phyloP scores from a whole-genome alignment of 225 moss, liverwort and hornwort species.

The Sphagnum contortum region DNA sequence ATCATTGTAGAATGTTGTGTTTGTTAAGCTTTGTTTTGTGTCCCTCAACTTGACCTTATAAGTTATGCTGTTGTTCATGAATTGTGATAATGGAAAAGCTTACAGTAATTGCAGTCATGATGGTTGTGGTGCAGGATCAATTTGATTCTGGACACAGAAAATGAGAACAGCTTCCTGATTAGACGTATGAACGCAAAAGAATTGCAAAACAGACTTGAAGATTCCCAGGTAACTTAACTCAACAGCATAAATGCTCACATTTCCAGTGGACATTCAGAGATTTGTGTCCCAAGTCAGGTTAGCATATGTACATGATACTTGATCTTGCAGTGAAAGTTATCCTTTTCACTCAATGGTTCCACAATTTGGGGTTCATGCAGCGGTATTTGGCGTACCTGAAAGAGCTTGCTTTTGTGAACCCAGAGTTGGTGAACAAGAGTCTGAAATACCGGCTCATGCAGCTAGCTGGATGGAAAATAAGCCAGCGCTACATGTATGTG shows the following conservation, averaged over 20 bases:
- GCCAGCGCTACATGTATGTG: conserved; percentile 26
- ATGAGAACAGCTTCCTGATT: conserved; percentile 65
- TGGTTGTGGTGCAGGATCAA: conserved; percentile 44
- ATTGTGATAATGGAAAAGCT: too few relatives aligned
- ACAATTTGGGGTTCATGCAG: conserved; percentile 14
- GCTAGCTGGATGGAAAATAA: conserved; percentile 46
- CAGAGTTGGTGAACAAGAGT: conserved; percentile 41
- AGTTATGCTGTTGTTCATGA: too few relatives aligned
- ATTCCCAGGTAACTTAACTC: conserved; percentile 40
- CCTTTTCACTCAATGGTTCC: too few relatives aligned
- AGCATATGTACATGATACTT: not conserved
- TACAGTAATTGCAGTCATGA: not conserved
- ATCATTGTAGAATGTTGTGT: too few relatives aligned
- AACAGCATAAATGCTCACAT: not conserved
- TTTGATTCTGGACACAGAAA: conserved; percentile 61
- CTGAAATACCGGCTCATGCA: conserved; percentile 35
- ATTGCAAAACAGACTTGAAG: conserved; percentile 53
- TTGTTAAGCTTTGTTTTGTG: not conserved
- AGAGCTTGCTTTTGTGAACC: conserved; percentile 55
- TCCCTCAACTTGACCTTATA: too few relatives aligned
- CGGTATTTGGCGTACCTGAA: conserved; percentile 62
- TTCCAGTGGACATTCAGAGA: conserved; percentile 1
- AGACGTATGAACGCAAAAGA: conserved; percentile 59
- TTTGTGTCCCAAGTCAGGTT: not conserved
- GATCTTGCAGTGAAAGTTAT: not conserved